phyloP scores from a whole-genome alignment of 495 filamentous ascomycete species.

The Aspergillus campestris region DNA sequence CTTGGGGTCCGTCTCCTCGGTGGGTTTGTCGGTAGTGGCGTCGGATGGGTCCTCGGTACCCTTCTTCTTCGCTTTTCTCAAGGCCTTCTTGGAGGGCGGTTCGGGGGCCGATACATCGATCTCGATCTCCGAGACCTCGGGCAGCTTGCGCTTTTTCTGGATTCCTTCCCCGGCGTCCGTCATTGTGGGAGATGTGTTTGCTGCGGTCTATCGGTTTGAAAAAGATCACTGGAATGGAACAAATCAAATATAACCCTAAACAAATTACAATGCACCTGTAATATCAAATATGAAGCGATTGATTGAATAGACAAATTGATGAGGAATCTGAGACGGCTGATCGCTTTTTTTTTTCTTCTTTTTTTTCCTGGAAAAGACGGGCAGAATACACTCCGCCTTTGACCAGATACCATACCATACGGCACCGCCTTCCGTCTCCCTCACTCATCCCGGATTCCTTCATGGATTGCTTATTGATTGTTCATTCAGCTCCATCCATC shows the following conservation, averaged over 20 bases:
- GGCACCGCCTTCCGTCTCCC: conserved; percentile 9
- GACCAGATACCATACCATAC: background rate
- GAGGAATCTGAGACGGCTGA: background rate
- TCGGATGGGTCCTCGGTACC: conserved; percentile 25
- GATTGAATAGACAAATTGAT: background rate
- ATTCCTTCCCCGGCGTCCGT: conserved; percentile 20
- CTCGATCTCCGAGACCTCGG: conserved; percentile 60
- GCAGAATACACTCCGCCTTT: conserved; percentile 21
- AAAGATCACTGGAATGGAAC: background rate
- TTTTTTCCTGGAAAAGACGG: conserved; percentile 25
- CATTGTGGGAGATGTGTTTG: conserved; percentile 12
- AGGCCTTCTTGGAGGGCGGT: conserved; percentile 85
- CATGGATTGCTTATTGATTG: too few species aligned
- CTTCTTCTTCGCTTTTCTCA: conserved; percentile 72
- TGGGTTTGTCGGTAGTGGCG: conserved; percentile 25
- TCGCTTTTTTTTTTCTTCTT: conserved; percentile 4
- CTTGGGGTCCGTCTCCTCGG: conserved; percentile 23
- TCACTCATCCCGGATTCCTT: background rate
- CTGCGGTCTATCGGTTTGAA: background rate
- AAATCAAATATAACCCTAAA: too few species aligned
- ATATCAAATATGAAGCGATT: too few species aligned
- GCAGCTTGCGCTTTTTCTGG: conserved; percentile 64
- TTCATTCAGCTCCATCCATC: background rate
- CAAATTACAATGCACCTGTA: too few species aligned
- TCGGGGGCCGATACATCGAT: conserved; percentile 83